These are phyloP conservation scores for Ceratobasidium sp. DNA, from an alignment of 1,284 basidiomycete genomes.

Conservation along the genomic window DNA sequence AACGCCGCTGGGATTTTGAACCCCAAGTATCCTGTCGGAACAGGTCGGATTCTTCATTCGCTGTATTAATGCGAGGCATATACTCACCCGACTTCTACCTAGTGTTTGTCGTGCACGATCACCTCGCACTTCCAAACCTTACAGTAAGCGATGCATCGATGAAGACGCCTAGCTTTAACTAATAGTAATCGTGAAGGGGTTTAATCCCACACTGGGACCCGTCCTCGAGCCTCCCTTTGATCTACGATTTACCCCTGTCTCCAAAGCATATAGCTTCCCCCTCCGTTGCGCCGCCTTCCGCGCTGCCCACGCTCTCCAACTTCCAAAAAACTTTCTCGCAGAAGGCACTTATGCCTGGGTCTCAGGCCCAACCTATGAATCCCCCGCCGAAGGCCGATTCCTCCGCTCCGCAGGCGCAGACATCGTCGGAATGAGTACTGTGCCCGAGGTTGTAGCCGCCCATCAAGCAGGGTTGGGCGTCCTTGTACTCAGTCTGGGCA, in stretches of 20 bases:
- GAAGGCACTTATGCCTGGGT: constrained; percentile 91
- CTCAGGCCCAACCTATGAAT: constrained; percentile 86
- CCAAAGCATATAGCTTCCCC: constrained; percentile 78
- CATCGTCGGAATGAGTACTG: constrained; percentile 89
- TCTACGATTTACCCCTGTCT: constrained; percentile 81
- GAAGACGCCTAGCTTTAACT: background rate
- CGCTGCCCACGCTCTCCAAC: constrained; percentile 69
- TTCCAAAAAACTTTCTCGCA: constrained; percentile 64
- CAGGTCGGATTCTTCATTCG: constrained; percentile 65
- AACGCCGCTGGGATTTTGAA: constrained; percentile 87
- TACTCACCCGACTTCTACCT: constrained; percentile 14
- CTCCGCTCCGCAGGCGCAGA: constrained; percentile 79
- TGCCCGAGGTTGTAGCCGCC: constrained; percentile 89
- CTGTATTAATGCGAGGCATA: constrained; percentile 11
- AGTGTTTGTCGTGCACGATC: constrained; percentile 87
- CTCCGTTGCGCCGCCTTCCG: constrained; percentile 78
- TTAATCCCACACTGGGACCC: constrained; percentile 83
- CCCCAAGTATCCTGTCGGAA: constrained; percentile 78
- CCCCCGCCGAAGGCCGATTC: constrained; percentile 82
- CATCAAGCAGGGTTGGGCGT: constrained; percentile 79
- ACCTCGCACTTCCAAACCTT: constrained; percentile 82
- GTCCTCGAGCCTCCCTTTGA: constrained; percentile 64
- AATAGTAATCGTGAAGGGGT: constrained; percentile 58
- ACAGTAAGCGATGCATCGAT: constrained; percentile 55
- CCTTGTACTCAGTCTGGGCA: constrained; percentile 82